Conservation (phyloP, 371 early-diverging fungal genomes). For the Mortierella sp. region DNA sequence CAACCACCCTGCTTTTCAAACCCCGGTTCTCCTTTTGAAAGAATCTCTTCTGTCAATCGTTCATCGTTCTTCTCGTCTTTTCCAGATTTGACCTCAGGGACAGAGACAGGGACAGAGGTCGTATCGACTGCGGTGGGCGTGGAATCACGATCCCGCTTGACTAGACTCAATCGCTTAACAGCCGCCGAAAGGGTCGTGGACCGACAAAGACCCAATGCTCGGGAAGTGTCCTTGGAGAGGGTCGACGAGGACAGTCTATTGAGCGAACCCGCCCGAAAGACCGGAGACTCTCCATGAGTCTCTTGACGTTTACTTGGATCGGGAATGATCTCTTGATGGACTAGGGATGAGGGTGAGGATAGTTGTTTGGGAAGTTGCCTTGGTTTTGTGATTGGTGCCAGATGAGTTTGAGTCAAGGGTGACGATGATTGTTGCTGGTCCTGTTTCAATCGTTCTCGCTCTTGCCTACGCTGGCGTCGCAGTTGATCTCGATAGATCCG, state of each 20-base stretch:
- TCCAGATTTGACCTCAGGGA: too few species aligned
- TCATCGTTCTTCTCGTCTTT: too few species aligned
- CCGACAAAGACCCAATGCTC: constrained; percentile 29
- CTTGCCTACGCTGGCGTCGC: not conserved
- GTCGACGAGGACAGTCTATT: constrained; percentile 25
- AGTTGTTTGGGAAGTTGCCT: too few species aligned
- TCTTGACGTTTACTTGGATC: not conserved
- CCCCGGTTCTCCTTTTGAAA: too few species aligned
- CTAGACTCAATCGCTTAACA: constrained; percentile 6
- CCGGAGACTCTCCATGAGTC: not conserved
- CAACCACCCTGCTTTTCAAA: too few species aligned
- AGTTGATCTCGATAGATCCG: constrained; percentile 3
- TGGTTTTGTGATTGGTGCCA: too few species aligned
- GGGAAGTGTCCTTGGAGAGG: constrained; percentile 28
- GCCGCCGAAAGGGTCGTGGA: constrained; percentile 18
- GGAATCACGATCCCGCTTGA: not conserved
- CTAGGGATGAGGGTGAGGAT: not conserved
- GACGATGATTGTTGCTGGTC: not conserved
- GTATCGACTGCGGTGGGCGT: too few species aligned
- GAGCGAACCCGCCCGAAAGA: constrained; percentile 24
- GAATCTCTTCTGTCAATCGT: too few species aligned
- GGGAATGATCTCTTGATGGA: not conserved
- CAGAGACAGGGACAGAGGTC: too few species aligned
- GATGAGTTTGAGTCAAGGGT: not conserved
- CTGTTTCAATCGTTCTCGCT: constrained; percentile 5